Evolutionary conservation across 495 filamentous ascomycete genomes (phyloP).

Genomic region (Lepidopterella palustris): DNA sequence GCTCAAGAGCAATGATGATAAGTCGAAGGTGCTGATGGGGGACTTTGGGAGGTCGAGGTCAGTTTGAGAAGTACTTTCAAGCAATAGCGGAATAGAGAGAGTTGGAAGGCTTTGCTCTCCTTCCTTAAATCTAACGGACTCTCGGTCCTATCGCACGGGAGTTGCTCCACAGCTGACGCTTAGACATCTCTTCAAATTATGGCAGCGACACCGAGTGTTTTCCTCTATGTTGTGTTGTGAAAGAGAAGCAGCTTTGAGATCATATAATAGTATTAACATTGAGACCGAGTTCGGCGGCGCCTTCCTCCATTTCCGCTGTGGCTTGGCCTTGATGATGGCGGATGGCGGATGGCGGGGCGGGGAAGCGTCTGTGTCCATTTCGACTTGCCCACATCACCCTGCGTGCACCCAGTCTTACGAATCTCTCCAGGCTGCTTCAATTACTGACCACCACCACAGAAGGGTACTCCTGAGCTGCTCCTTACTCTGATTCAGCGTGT

Average conservation of each 20-base stretch:
- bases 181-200: no score
- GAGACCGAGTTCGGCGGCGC: background rate
- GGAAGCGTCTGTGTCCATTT: slow-evolving; percentile 11
- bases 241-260: no score
- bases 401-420: slow-evolving; percentile 15
- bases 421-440: slow-evolving; percentile 6
- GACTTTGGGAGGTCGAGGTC: no score
- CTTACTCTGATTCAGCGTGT: slow-evolving; percentile 10
- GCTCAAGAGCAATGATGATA: slow-evolving; percentile 13
- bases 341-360: slow-evolving; percentile 13
- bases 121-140: no score
- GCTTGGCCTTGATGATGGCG: background rate
- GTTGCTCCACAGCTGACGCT: no score
- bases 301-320: background rate
- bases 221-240: no score
- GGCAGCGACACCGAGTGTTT: no score
- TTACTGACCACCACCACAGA: slow-evolving; percentile 12
- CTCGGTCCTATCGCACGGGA: no score
- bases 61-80: background rate
- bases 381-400: slow-evolving; percentile 3
- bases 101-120: no score
- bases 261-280: no score
- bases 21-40: slow-evolving; percentile 5
- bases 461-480: slow-evolving; percentile 25
- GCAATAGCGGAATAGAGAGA: no score